phyloP scores from a whole-genome alignment of 2,329 filamentous ascomycete genomes.

The Drechslerella dactyloides region DNA sequence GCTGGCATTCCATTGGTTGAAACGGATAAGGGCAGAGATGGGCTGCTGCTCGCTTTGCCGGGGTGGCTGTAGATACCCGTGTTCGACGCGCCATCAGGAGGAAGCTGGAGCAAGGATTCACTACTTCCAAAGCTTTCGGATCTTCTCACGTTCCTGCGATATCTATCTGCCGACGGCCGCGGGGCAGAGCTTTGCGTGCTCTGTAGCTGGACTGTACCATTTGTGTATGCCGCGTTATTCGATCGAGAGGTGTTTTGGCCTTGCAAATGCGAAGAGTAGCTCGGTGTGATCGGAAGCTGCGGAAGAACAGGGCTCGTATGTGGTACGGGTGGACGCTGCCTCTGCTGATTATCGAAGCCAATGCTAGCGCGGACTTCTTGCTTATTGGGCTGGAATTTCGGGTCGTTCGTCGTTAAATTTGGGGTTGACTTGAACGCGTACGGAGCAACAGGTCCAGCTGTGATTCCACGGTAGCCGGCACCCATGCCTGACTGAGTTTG shows the following conservation, averaged over 20 bases:
- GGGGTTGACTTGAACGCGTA: constrained; percentile 76
- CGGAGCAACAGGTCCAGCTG: constrained; percentile 70
- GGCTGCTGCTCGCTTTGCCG: constrained; percentile 45
- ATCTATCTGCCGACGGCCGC: constrained; percentile 55
- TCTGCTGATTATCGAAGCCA: constrained; percentile 64
- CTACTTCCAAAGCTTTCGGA: constrained; percentile 45
- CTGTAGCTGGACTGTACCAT: constrained; percentile 29
- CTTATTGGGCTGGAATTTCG: constrained; percentile 61
- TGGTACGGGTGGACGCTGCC: constrained; percentile 59
- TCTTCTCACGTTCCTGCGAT: constrained; percentile 52
- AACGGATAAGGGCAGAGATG: constrained; percentile 50
- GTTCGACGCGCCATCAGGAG: constrained; percentile 60
- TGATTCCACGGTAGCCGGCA: constrained; percentile 62
- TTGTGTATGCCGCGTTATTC: constrained; percentile 20
- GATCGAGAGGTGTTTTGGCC: constrained; percentile 60
- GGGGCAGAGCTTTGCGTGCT: constrained; percentile 54
- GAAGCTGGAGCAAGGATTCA: constrained; percentile 61
- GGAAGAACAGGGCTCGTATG: constrained; percentile 57
- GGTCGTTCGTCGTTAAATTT: constrained; percentile 65
- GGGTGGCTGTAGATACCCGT: constrained; percentile 54
- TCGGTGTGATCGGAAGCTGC: constrained; percentile 59
- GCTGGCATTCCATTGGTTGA: constrained; percentile 58
- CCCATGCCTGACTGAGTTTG: constrained; percentile 64
- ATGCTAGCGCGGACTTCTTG: constrained; percentile 58
- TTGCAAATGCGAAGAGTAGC: constrained; percentile 57